phyloP scores from a whole-genome alignment of 176 grass and related monocot species.

The Pontederia crassipes region DNA sequence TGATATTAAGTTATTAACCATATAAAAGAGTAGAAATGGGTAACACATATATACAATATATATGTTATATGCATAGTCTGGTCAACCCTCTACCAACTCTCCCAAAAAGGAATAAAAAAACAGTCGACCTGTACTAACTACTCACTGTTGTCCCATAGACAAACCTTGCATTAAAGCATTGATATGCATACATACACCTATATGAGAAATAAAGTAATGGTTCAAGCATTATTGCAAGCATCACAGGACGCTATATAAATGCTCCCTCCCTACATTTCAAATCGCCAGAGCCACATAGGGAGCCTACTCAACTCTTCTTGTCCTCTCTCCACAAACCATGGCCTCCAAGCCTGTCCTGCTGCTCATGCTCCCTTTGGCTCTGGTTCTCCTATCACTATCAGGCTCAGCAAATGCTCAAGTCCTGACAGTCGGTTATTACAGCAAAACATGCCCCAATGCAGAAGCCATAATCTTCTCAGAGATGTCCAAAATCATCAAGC shows the following conservation, averaged over 20 bases:
- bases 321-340: neutral
- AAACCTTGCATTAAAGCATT: too few relatives aligned
- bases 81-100: too few relatives aligned
- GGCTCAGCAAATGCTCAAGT: conserved; percentile 29
- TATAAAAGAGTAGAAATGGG: too few relatives aligned
- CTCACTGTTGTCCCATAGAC: too few relatives aligned
- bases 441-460: conserved; percentile 47
- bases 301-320: neutral
- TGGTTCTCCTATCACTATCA: conserved; percentile 27
- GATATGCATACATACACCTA: too few relatives aligned
- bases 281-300: neutral
- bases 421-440: conserved; percentile 57
- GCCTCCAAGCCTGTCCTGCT: conserved; percentile 25
- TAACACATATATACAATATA: too few relatives aligned
- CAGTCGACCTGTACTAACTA: too few relatives aligned
- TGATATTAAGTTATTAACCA: too few relatives aligned
- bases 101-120: too few relatives aligned
- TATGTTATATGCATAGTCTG: too few relatives aligned
- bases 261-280: neutral
- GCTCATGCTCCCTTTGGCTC: conserved; percentile 11
- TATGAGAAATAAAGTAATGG: too few relatives aligned
- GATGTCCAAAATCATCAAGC: conserved; percentile 36
- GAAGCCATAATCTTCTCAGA: conserved; percentile 55
- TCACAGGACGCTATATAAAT: neutral
- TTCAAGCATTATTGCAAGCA: neutral